Conservation (phyloP, 2,329 filamentous ascomycete genomes). For the Sclerotinia glacialis region DNA sequence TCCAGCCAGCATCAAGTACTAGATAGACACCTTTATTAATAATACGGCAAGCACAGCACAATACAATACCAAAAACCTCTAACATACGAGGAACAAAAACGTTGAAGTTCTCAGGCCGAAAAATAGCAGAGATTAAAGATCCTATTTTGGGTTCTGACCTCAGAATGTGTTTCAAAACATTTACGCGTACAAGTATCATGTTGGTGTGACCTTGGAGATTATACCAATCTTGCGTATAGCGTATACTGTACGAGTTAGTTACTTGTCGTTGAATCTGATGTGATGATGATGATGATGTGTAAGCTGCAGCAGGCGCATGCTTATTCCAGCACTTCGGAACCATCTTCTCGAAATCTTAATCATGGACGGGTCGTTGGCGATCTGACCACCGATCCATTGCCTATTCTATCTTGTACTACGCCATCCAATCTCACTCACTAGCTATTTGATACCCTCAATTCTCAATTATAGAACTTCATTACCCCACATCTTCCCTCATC, state of each 20-base stretch:
- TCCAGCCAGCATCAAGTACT: no score
- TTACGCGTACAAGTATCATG: neutral
- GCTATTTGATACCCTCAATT: neutral
- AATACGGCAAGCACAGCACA: neutral
- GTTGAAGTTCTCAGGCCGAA: neutral
- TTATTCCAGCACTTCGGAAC: conserved; percentile 1
- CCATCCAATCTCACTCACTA: neutral
- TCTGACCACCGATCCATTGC: neutral
- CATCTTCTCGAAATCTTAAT: conserved; percentile 1
- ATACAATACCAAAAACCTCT: no score
- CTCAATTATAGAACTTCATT: neutral
- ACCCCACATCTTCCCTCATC: neutral
- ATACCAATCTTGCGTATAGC: neutral
- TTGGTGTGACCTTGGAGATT: neutral
- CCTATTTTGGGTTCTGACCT: conserved; percentile 17
- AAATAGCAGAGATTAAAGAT: neutral
- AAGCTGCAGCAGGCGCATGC: conserved; percentile 7
- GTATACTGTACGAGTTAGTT: no score
- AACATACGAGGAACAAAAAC: neutral
- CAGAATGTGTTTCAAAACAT: conserved; percentile 4
- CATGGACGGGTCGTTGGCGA: conserved; percentile 1
- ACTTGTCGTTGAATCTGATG: neutral
- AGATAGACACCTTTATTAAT: no score
- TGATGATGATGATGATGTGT: conserved; percentile 9
- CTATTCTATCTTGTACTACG: neutral